Evolutionary conservation across 225 moss, liverwort and hornwort species (phyloP), one percentile per base, ranked within the genome.

Genomic region (Polytrichum commune): DNA sequence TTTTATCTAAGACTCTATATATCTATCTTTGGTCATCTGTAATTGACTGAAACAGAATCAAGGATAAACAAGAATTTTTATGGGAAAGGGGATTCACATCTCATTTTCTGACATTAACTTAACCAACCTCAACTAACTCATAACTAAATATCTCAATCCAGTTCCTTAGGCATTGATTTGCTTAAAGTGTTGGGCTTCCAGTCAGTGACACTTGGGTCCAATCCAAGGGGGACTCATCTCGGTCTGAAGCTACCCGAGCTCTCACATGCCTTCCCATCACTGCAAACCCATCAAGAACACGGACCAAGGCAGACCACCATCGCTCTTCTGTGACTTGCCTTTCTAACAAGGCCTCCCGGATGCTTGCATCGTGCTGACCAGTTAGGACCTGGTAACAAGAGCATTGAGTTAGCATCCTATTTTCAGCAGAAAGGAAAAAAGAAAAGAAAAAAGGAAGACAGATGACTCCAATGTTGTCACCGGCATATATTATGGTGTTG

Each of bases 251-350:
- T 67, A 77, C 30, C 53, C 81, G 79, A 27, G 66, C 67, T 22
- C 29, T 69, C 19, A 81, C 87, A 55, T 84, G 81, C 75, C 79
- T 67, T 67, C 81, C 84, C 84, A 84, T 84, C 30, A 81, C 73
- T 55, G 81, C 87, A 57, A 87, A 84, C n/a, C 87, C 87, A 70
- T 84, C 87, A 23, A 84, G 19, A 66, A 87, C 79, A 79, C 84
- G 79, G 72, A 64, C 69, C 55, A 87, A 62, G 23, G 81, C 71
- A 69, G 81, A 72, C 87, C 84, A 84, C 87, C 87, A 87, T 55
- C 75, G 65, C 55, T 87, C 75, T 62, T 87, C 81, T 25, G 74
- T 79, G 24, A 57, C 87, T 38, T 73, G 74, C n/a, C 87, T 76
- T 70, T 24, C 77, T 54, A 79, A 6, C 22, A 87, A 56, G 19